phyloP scores from a whole-genome alignment of 1,139 yeast species.

The Suhomyces yuchorum region DNA sequence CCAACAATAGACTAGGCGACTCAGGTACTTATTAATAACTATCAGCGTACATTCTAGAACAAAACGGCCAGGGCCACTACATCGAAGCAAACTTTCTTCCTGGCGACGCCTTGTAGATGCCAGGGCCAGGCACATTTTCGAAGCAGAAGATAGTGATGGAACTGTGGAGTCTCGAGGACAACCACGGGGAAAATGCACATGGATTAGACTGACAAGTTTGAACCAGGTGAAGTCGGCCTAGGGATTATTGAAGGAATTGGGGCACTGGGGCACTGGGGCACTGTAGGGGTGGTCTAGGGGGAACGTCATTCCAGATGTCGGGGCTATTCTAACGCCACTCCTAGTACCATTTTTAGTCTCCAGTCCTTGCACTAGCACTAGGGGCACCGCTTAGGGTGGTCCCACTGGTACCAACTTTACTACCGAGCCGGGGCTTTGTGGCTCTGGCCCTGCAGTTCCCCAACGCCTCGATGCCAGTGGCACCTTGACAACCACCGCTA shows the following conservation, averaged over 20 bases:
- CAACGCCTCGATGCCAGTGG: neutral
- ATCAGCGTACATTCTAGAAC: neutral
- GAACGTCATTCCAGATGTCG: too few relatives aligned
- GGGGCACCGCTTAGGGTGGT: too few relatives aligned
- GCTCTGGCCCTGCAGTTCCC: neutral
- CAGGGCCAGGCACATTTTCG: neutral
- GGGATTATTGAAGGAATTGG: too few relatives aligned
- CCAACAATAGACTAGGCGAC: neutral
- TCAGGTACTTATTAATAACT: neutral
- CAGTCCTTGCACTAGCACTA: too few relatives aligned
- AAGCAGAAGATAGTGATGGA: neutral
- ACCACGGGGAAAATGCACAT: neutral
- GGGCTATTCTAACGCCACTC: too few relatives aligned
- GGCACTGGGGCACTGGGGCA: too few relatives aligned
- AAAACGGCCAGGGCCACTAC: neutral
- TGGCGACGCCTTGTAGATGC: neutral
- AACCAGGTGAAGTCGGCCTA: too few relatives aligned
- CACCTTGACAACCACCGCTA: constrained; percentile 1
- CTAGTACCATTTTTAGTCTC: too few relatives aligned
- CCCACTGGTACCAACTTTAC: neutral
- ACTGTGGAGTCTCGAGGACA: neutral
- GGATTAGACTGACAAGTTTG: too few relatives aligned
- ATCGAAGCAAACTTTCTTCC: neutral
- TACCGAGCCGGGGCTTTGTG: neutral
- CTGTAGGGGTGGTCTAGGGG: too few relatives aligned